A percentile compares a stretch with the other conserved stretches of the same genome.
Conservation (phyloP, 176 grass and related monocot species). For the Saccharum officinarum region DNA sequence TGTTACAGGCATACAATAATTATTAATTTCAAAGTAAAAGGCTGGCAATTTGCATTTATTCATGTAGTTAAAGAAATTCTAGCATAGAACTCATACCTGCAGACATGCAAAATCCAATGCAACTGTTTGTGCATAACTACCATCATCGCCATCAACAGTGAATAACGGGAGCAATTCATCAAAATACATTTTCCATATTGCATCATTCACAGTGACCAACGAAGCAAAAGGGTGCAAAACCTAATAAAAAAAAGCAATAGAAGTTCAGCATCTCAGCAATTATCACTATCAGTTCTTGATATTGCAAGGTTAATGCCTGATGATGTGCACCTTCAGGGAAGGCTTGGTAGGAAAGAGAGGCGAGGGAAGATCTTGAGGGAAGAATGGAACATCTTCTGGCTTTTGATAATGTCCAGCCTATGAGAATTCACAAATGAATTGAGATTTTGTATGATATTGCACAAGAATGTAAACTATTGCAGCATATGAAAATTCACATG, state of each 20-base stretch:
- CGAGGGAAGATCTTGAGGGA: slow-evolving; percentile 57
- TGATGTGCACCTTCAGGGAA: slow-evolving; percentile 43
- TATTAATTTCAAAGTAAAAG: neutral
- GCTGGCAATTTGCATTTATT: neutral
- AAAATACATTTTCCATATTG: slow-evolving; percentile 95
- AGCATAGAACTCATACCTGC: slow-evolving; percentile 54
- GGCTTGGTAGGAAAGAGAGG: slow-evolving; percentile 37
- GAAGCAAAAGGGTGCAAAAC: slow-evolving; percentile 64
- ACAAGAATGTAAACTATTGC: neutral
- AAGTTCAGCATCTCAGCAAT: neutral
- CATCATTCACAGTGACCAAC: slow-evolving; percentile 55
- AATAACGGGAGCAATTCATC: slow-evolving; percentile 73
- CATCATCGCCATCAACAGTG: slow-evolving; percentile 70
- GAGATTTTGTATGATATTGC: neutral
- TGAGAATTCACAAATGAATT: neutral
- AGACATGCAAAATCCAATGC: slow-evolving; percentile 82
- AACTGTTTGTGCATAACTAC: slow-evolving; percentile 64
- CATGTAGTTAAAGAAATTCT: neutral
- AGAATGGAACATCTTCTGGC: slow-evolving; percentile 88
- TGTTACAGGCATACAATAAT: neutral
- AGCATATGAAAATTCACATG: neutral
- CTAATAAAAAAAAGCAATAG: slow-evolving; percentile 34
- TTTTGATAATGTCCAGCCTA: slow-evolving; percentile 80
- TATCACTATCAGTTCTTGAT: neutral
- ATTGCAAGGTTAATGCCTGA: neutral